Percentiles rank a stretch among this genome's conserved stretches.
Conservation (phyloP, 2,329 filamentous ascomycete species). For the Alternaria sp. region DNA sequence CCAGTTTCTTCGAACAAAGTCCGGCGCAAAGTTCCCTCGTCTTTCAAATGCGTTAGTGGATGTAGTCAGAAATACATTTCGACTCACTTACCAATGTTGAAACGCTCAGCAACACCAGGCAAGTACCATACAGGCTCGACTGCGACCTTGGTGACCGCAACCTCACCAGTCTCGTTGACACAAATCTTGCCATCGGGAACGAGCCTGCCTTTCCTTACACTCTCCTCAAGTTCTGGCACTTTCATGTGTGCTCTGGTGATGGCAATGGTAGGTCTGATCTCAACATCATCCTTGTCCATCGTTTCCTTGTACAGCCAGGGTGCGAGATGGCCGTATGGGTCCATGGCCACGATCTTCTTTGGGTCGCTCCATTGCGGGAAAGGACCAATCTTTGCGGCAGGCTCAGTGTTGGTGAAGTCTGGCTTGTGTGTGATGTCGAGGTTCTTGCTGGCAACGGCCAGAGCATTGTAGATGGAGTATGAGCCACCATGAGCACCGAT, state of each 20-base stretch:
- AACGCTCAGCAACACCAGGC: constrained; percentile 78
- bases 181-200: constrained; percentile 86
- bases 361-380: constrained; percentile 88
- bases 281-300: constrained; percentile 79
- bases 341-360: constrained; percentile 97
- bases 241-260: constrained; percentile 95
- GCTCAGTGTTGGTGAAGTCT: constrained; percentile 85
- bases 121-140: constrained; percentile 81
- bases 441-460: constrained; percentile 90
- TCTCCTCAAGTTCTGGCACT: constrained; percentile 91
- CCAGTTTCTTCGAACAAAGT: constrained; percentile 95
- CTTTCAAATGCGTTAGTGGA: constrained; percentile 50
- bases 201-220: constrained; percentile 79
- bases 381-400: constrained; percentile 85
- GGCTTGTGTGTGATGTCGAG: constrained; percentile 81
- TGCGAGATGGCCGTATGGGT: constrained; percentile 86
- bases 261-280: constrained; percentile 89
- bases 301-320: constrained; percentile 83
- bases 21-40: constrained; percentile 84
- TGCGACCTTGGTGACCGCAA: constrained; percentile 94
- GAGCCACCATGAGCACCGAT: constrained; percentile 83
- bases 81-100: constrained; percentile 74
- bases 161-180: constrained; percentile 81
- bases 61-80: not conserved
- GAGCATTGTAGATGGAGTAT: constrained; percentile 93